Percentiles rank a stretch among this genome's conserved stretches.
Conservation (phyloP, 164 flowering plant genomes). For the Umbilicus rupestris region DNA sequence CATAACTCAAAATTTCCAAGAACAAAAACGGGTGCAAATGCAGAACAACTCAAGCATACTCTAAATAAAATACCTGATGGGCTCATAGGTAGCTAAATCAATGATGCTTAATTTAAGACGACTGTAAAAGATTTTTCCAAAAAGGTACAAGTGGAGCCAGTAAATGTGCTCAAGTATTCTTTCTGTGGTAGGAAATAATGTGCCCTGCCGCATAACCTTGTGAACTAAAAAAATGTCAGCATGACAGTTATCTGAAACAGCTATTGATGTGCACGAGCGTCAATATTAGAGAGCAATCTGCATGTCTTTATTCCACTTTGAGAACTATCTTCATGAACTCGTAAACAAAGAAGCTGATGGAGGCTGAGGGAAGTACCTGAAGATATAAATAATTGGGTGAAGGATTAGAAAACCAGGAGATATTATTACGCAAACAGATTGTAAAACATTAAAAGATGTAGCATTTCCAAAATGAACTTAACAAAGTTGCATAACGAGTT, state of each 20-base stretch:
- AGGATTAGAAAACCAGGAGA: background rate
- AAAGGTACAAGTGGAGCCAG: background rate
- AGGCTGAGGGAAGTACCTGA: conserved; percentile 87
- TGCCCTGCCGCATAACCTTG: no score
- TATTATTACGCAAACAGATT: background rate
- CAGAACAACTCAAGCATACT: no score
- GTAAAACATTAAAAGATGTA: background rate
- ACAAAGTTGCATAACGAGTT: background rate
- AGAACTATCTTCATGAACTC: conserved; percentile 89
- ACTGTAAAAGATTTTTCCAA: background rate
- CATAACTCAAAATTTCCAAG: no score
- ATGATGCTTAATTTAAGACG: background rate
- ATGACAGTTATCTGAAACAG: no score
- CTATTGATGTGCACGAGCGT: no score
- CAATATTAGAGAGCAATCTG: no score
- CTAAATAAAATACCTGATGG: no score
- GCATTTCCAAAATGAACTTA: background rate
- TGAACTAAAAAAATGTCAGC: no score
- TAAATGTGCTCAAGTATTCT: background rate
- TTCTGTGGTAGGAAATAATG: background rate
- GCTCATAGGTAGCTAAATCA: background rate
- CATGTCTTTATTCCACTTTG: conserved; percentile 55
- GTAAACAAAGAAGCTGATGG: conserved; percentile 84
- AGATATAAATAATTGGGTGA: conserved; percentile 10
- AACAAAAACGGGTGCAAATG: no score